Evolutionary conservation across 179 eudicot species (phyloP), one percentile per base, ranked within the genome.

Genomic region (Spergularia azorica): DNA sequence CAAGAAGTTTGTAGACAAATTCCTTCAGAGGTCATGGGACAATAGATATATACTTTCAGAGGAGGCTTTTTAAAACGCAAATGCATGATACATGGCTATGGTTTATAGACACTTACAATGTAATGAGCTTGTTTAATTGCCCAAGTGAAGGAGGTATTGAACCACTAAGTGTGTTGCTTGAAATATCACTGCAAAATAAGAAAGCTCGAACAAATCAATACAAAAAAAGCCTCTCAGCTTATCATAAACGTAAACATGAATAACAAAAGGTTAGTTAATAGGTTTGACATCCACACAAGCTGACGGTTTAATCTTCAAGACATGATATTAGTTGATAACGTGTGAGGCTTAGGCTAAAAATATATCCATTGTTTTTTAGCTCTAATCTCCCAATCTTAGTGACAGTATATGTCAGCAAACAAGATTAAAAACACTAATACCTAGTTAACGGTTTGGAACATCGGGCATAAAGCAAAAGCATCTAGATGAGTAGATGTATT

Each of bases 1-100:
- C 84, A 95, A 83, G 82, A 93, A 95, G 83, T 95, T 95, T 70
- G 89, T 79, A 50, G 99, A 95, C 78, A 95, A 88, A 78, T 95
- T 93, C 88, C 99, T 95, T 78, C 86, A 86, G 20, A 13, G 61
- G 78, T 77, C 52, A 43, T 69, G 68, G 72, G 50, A 26, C 32
- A 26, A 26, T 0, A 26, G 56, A 57, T n/a, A 26, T 26, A 26
- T 26, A 26, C 67, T 51, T 68, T 82, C 13, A 62, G 68, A 57
- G 60, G 61, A 43, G 57, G 50, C 51, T 58, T 55, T 20, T 62
- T 38, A 57, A 66, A 51, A 72, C 12, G 58, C 43, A 52, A 51
- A 57, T 20, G 54, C 55, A 51, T 43, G 52, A 12, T 36, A 74
- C 7, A 5, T 21, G 18, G 54, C 38, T 50, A 63, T 64, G 55